A percentile compares a stretch with the other conserved stretches of the same genome.
These are phyloP conservation scores for Pulveroboletus sp. DNA, from an alignment of 768 basidiomycete genomes.

Conservation along the genomic window DNA sequence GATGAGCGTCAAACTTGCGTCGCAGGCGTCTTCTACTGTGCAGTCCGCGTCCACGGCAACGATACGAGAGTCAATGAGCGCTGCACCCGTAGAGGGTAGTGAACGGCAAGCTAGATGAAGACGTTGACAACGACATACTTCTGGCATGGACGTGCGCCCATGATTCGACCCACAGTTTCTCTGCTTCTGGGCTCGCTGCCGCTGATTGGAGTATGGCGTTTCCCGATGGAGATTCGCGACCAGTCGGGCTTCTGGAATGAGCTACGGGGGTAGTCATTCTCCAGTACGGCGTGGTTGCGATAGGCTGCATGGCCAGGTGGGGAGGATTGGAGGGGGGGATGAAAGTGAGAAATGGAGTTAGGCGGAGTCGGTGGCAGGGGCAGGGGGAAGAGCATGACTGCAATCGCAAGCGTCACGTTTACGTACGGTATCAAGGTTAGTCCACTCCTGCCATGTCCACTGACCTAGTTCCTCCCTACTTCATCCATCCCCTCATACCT, in stretches of 20 bases:
- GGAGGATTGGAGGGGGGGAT: background rate
- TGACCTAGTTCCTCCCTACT: constrained; percentile 55
- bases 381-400: constrained; percentile 14
- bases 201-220: constrained; percentile 8
- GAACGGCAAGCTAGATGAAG: background rate
- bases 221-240: constrained; percentile 17
- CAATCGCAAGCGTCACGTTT: constrained; percentile 6
- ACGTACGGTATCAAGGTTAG: constrained; percentile 9
- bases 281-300: constrained; percentile 12
- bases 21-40: constrained; percentile 79
- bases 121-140: constrained; percentile 38
- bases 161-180: constrained; percentile 47
- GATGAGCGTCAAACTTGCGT: constrained; percentile 40
- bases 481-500: constrained; percentile 45
- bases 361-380: background rate
- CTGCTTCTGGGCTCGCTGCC: constrained; percentile 31
- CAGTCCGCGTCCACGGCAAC: constrained; percentile 64
- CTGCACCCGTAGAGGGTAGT: constrained; percentile 31
- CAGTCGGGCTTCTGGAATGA: constrained; percentile 10
- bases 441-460: constrained; percentile 13
- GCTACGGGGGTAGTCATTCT: constrained; percentile 18
- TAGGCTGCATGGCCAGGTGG: constrained; percentile 11
- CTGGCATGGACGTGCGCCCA: constrained; percentile 56
- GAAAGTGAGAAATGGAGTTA: background rate
- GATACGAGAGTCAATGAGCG: constrained; percentile 66